These are phyloP conservation scores for Coemansia furcata DNA, from an alignment of 192 early-diverging fungal genomes.

Conservation along the genomic window DNA sequence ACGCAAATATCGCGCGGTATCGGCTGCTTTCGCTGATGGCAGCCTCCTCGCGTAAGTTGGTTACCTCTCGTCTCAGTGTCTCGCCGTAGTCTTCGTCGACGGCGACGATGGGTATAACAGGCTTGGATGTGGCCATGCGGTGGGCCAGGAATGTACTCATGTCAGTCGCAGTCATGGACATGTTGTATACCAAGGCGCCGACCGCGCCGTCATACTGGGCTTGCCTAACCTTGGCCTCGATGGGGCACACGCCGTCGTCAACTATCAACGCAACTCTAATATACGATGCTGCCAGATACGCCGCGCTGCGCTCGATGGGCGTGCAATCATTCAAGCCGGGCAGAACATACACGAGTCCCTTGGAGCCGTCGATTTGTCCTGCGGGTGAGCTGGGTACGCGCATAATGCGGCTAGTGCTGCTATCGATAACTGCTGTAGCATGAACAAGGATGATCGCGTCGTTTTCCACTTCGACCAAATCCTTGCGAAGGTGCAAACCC, in stretches of 20 bases:
- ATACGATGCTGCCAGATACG: conserved; percentile 29
- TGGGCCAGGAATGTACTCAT: conserved; percentile 14
- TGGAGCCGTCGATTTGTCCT: conserved; percentile 28
- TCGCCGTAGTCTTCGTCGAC: conserved; percentile 46
- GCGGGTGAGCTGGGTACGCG: conserved; percentile 31
- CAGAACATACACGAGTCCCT: conserved; percentile 41
- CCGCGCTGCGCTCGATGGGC: conserved; percentile 30
- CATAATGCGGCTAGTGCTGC: conserved; percentile 25
- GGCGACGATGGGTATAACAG: conserved; percentile 29
- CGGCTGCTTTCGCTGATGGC: conserved; percentile 8
- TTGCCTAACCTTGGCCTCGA: conserved; percentile 35
- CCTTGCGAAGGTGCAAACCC: conserved; percentile 43
- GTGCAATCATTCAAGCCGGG: conserved; percentile 25
- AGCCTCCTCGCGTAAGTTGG: conserved; percentile 25
- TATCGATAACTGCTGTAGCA: conserved; percentile 37
- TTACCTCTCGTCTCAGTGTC: conserved; percentile 31
- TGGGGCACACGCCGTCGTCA: conserved; percentile 34
- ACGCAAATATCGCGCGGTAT: conserved; percentile 46
- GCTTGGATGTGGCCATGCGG: conserved; percentile 15
- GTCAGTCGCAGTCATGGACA: conserved; percentile 16
- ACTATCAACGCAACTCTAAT: conserved; percentile 42
- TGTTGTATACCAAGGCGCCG: conserved; percentile 47
- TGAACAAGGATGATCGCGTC: conserved; percentile 36
- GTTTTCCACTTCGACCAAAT: conserved; percentile 46
- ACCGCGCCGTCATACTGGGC: conserved; percentile 50